Evolutionary conservation across 2,329 filamentous ascomycete species (phyloP).

Genomic region (Coleophoma cylindrospora): DNA sequence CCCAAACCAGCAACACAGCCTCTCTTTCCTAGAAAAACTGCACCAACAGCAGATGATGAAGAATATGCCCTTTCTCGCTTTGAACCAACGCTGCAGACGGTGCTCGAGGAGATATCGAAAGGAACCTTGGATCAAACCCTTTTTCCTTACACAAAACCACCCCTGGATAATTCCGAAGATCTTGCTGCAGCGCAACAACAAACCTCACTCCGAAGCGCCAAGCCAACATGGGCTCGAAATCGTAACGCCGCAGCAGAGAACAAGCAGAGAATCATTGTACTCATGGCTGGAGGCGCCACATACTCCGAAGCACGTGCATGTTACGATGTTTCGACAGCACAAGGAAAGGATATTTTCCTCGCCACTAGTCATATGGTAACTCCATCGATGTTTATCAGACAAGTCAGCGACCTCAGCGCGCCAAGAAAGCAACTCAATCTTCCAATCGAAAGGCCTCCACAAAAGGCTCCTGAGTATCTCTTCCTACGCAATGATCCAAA

Average conservation of each 20-base stretch:
- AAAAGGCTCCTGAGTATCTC: slow-evolving; percentile 79
- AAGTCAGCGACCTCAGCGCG: slow-evolving; percentile 73
- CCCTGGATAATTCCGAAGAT: slow-evolving; percentile 56
- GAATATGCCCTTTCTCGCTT: slow-evolving; percentile 86
- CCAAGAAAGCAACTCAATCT: slow-evolving; percentile 74
- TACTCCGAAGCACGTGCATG: slow-evolving; percentile 86
- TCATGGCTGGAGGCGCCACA: slow-evolving; percentile 92
- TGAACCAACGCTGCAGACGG: slow-evolving; percentile 73
- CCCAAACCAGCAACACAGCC: slow-evolving; percentile 58
- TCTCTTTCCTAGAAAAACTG: slow-evolving; percentile 66
- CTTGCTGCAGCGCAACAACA: slow-evolving; percentile 46
- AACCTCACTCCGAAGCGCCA: slow-evolving; percentile 81
- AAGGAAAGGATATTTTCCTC: slow-evolving; percentile 79
- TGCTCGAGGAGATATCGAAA: slow-evolving; percentile 70
- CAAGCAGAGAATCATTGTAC: slow-evolving; percentile 84
- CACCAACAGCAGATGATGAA: slow-evolving; percentile 52
- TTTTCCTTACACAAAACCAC: slow-evolving; percentile 72
- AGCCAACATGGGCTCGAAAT: slow-evolving; percentile 91
- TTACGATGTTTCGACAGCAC: slow-evolving; percentile 74
- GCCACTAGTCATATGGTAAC: slow-evolving; percentile 90
- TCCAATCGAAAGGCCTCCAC: slow-evolving; percentile 73
- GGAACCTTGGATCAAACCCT: slow-evolving; percentile 60
- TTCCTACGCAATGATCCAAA: slow-evolving; percentile 66
- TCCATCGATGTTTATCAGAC: slow-evolving; percentile 75
- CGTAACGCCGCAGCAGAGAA: slow-evolving; percentile 72